phyloP scores from a whole-genome alignment of 305 asterid species.

The Rubia tinctorum region DNA sequence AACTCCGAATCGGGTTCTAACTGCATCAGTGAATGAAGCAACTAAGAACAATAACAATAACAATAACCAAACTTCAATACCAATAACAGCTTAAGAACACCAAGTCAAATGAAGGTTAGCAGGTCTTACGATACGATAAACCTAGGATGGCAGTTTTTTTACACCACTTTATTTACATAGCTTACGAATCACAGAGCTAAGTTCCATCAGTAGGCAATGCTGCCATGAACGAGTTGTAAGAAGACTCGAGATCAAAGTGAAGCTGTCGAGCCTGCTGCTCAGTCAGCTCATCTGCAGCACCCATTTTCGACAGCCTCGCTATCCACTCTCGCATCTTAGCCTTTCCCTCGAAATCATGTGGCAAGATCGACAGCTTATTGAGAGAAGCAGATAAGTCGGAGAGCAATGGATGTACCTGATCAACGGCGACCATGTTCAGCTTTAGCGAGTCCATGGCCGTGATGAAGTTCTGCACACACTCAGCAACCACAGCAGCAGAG shows the following conservation, averaged over 20 bases:
- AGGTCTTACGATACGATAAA: not conserved
- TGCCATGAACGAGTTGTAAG: constrained; percentile 95
- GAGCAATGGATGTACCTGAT: constrained; percentile 82
- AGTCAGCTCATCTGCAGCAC: constrained; percentile 91
- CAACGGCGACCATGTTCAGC: constrained; percentile 87
- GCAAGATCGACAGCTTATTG: constrained; percentile 71
- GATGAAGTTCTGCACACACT: constrained; percentile 83
- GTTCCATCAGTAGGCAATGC: constrained; percentile 72
- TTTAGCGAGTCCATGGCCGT: constrained; percentile 92
- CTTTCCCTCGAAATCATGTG: constrained; percentile 90
- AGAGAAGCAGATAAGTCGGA: constrained; percentile 73
- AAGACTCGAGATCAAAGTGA: constrained; percentile 82
- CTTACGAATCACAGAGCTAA: not conserved
- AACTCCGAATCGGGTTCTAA: too few relatives aligned
- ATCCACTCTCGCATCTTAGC: constrained; percentile 92
- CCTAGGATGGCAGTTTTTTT: not conserved
- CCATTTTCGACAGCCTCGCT: constrained; percentile 73
- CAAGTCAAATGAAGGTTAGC: not conserved
- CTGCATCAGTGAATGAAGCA: not conserved
- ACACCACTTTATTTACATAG: not conserved
- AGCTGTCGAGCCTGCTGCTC: constrained; percentile 98
- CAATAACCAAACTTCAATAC: too few relatives aligned
- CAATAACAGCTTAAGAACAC: not conserved
- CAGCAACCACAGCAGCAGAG: constrained; percentile 83
- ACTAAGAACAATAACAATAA: not conserved